Conservation (phyloP, 2,329 filamentous ascomycete genomes). For the Coccinonectria pachysandricola region DNA sequence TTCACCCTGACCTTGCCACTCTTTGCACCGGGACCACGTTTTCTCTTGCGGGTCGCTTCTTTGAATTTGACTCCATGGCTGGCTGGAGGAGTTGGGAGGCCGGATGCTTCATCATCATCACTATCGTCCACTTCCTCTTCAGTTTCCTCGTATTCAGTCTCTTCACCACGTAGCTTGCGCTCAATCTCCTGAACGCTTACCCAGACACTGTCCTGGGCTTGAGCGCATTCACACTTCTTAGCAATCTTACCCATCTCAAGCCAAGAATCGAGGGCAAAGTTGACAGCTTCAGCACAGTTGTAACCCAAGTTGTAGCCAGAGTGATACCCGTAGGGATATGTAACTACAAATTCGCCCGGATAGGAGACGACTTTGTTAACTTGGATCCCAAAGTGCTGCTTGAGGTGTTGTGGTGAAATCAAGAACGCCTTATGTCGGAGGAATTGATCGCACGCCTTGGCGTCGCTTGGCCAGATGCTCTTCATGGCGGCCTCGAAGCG, state of each 20-base stretch:
- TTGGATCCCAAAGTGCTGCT: conserved; percentile 84
- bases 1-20: conserved; percentile 51
- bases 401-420: conserved; percentile 80
- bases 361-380: conserved; percentile 95
- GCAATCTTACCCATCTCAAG: conserved; percentile 89
- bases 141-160: conserved; percentile 72
- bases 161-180: conserved; percentile 82
- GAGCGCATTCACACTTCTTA: conserved; percentile 91
- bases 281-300: conserved; percentile 97
- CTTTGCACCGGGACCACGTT: conserved; percentile 25
- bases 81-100: conserved; percentile 68
- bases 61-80: conserved; percentile 62
- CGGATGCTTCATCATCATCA: conserved; percentile 51
- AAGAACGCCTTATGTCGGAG: conserved; percentile 95
- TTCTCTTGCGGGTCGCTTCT: conserved; percentile 52
- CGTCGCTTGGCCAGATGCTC: conserved; percentile 86
- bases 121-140: conserved; percentile 63
- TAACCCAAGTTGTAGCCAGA: conserved; percentile 97
- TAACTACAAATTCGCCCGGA: conserved; percentile 96
- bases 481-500: conserved; percentile 94
- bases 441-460: conserved; percentile 93
- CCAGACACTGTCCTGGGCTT: conserved; percentile 96
- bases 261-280: conserved; percentile 94
- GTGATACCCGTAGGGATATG: conserved; percentile 96
- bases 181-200: conserved; percentile 95